Evolutionary conservation across 345 rosid genomes (phyloP), one percentile per base, ranked within the genome.

Genomic region (Pelargonium nanum): DNA sequence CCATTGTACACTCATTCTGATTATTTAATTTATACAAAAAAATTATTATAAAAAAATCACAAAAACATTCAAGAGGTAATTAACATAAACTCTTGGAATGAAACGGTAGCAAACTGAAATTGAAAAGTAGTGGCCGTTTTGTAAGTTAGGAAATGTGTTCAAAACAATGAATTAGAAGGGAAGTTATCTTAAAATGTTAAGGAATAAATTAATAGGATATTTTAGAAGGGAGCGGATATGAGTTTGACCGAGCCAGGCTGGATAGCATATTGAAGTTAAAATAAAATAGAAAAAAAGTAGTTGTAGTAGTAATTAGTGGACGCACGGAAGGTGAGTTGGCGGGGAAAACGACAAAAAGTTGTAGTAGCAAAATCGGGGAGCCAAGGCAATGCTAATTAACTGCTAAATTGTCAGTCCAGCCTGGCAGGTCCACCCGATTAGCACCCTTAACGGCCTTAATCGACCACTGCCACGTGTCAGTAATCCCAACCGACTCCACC

Each of bases 211-310:
- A 62, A 32, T 4, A 12, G 26, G 61, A 26, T 15, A 53, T 59
- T 59, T 34, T 51, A 22, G 58, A 51, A 58, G 63, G 72, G 72
- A 20, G 15, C 30, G 61, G 72, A 58, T 60, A 72, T 19, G 48
- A 57, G 2, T 77, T 77, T 77, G 81, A 77, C 80, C 56, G 20
- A 63, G 73, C 70, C 88, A 80, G 85, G 73, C 88, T 83, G 88
- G 77, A 74, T 28, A 61, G 77, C 85, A 80, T 68, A 67, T 67
- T 34, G 34, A 32, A 32, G n/a, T n/a, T 53, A n/a, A 34, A 1
- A 21, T 21, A 60, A n/a, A 1, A 24, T 12, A 58, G 9, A 22
- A 53, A 34, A 6, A 21, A 25, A 22, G 20, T 1, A 0, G 0
- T 20, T 21, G 50, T 19, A 48, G 8, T 9, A 53, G 13, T 45